Conservation (phyloP, 345 rosid species). For the Ceriops decandra region DNA sequence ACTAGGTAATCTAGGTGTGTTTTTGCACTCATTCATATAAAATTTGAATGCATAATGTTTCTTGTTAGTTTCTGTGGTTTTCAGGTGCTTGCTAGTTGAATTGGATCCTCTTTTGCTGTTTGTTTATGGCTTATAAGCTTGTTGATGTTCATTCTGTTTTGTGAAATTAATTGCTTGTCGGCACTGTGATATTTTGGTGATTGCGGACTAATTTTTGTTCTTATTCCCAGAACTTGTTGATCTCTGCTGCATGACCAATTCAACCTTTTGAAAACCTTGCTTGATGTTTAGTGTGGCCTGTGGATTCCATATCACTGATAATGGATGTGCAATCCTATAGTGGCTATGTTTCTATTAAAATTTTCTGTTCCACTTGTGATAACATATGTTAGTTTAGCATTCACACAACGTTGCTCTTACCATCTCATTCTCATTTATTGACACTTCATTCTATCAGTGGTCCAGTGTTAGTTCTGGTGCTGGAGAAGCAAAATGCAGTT, state of each 20-base stretch:
- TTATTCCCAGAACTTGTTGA: no score
- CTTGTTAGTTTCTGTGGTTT: background rate
- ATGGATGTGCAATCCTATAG: background rate
- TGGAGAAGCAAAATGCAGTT: slow-evolving; percentile 78
- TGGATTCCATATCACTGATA: background rate
- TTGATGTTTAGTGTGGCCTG: background rate
- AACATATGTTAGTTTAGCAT: background rate
- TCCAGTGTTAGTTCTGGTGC: slow-evolving; percentile 69
- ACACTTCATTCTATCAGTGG: slow-evolving; percentile 41
- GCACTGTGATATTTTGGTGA: no score
- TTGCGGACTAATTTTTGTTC: no score
- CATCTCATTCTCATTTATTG: background rate
- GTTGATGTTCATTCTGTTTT: no score
- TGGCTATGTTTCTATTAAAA: background rate
- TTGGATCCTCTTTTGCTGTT: background rate
- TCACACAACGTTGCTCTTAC: background rate
- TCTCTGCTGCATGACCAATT: background rate
- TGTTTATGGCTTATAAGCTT: no score
- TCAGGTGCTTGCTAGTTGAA: background rate
- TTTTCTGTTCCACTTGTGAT: background rate
- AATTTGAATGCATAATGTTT: background rate
- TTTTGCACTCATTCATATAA: background rate
- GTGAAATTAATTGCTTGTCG: no score
- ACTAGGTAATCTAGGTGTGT: slow-evolving; percentile 42
- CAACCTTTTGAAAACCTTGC: background rate